A percentile compares a stretch with the other conserved stretches of the same genome.
Evolutionary conservation across 441 rosid genomes (phyloP).

Genomic region (Pelargonium citronellum): DNA sequence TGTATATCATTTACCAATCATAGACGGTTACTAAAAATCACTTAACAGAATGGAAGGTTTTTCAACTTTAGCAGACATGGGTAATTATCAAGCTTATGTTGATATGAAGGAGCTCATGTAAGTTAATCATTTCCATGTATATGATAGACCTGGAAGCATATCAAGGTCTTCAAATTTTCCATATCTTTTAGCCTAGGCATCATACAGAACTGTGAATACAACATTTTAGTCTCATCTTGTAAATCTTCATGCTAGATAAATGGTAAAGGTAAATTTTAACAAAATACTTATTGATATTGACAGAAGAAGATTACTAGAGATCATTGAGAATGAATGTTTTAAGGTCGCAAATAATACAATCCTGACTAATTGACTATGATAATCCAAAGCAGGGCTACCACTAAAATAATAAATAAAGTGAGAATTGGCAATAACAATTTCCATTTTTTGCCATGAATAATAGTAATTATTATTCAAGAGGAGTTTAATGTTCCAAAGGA

Average conservation of each 20-base stretch:
- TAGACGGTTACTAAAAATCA: not conserved
- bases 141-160: not conserved
- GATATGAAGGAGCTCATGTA: not conserved
- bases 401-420: not conserved
- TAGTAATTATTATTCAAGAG: not conserved
- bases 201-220: not conserved
- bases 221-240: no score
- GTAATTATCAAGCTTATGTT: no score
- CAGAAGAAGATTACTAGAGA: not conserved
- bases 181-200: not conserved
- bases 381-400: not conserved
- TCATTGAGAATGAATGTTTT: not conserved
- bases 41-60: not conserved
- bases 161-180: not conserved
- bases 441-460: conserved; percentile 5
- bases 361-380: not conserved
- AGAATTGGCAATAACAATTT: not conserved
- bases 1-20: not conserved
- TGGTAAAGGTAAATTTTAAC: not conserved
- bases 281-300: no score
- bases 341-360: not conserved
- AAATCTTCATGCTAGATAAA: not conserved
- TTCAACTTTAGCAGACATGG: not conserved
- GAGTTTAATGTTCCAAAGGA: no score
- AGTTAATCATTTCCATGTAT: not conserved